Conservation (phyloP, 2,329 filamentous ascomycete species). For the Ustulina deusta region DNA sequence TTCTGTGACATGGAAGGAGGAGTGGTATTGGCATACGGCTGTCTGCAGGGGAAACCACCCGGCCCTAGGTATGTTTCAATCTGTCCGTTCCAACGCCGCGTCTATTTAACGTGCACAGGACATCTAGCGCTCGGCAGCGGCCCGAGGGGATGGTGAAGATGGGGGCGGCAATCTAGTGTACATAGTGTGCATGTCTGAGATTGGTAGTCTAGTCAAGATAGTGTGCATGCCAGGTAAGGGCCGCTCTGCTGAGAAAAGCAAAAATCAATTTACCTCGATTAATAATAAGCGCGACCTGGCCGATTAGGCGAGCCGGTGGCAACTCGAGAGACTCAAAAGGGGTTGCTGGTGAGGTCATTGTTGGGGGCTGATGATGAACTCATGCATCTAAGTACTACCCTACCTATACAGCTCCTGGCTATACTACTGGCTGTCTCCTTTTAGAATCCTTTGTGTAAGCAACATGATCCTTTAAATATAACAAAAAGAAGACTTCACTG, state of each 20-base stretch:
- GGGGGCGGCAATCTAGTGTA: slow-evolving; percentile 26
- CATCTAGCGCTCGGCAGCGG: slow-evolving; percentile 40
- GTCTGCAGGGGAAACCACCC: slow-evolving; percentile 33
- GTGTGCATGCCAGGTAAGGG: background rate
- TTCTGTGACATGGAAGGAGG: slow-evolving; percentile 19
- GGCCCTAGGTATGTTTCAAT: slow-evolving; percentile 24
- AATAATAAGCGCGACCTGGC: slow-evolving; percentile 6
- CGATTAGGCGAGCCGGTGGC: slow-evolving; percentile 4
- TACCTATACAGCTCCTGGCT: background rate
- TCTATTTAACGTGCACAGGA: slow-evolving; percentile 37
- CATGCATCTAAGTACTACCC: slow-evolving; percentile 25
- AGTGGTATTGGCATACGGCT: slow-evolving; percentile 11
- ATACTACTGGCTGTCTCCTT: slow-evolving; percentile 19
- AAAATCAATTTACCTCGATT: slow-evolving; percentile 8
- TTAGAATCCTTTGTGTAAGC: slow-evolving; percentile 30
- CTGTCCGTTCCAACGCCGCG: slow-evolving; percentile 31
- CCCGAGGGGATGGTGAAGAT: slow-evolving; percentile 37
- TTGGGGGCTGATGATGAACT: slow-evolving; percentile 11
- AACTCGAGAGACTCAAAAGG: slow-evolving; percentile 14
- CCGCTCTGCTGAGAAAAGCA: background rate
- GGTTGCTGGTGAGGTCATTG: slow-evolving; percentile 24
- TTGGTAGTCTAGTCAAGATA: too few relatives aligned
- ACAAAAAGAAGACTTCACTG: slow-evolving; percentile 7
- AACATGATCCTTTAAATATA: slow-evolving; percentile 34
- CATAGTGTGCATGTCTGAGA: background rate